Percentiles rank a stretch among this genome's conserved stretches.
Evolutionary conservation across 2,329 filamentous ascomycete genomes (phyloP).

Genomic region (Fusarium sp.): DNA sequence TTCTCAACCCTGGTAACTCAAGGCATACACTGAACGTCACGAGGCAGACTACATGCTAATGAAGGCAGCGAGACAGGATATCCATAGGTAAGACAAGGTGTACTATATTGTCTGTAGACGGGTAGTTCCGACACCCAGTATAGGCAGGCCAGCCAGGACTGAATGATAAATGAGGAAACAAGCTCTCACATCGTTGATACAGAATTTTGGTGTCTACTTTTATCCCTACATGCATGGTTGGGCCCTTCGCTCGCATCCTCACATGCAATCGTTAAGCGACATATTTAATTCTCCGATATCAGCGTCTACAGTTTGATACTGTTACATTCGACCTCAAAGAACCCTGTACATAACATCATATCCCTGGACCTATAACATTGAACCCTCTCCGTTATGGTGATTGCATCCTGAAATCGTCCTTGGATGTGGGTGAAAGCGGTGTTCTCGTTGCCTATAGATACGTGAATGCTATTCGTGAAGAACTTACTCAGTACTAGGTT

Average conservation of each 20-base stretch:
- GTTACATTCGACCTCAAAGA: too few species aligned
- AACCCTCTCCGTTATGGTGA: neutral
- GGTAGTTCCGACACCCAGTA: too few species aligned
- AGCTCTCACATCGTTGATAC: neutral
- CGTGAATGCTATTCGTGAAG: too few species aligned
- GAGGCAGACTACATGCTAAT: neutral
- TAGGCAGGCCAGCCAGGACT: neutral
- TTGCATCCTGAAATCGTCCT: neutral
- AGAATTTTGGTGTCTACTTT: neutral
- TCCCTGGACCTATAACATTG: neutral
- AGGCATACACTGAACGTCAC: neutral
- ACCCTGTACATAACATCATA: neutral
- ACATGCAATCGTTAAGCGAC: neutral
- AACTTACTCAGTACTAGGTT: too few species aligned
- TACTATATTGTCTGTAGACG: too few species aligned
- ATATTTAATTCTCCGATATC: neutral
- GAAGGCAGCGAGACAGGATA: neutral
- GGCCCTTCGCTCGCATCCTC: neutral
- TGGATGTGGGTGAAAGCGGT: too few species aligned
- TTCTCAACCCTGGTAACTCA: neutral
- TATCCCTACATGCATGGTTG: neutral
- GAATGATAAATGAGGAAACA: neutral
- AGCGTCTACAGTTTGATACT: neutral
- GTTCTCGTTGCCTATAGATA: too few species aligned
- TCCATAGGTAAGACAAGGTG: neutral